Evolutionary conservation across 345 rosid genomes (phyloP), one percentile per base, ranked within the genome.

Genomic region (Eucalyptus cloeziana): DNA sequence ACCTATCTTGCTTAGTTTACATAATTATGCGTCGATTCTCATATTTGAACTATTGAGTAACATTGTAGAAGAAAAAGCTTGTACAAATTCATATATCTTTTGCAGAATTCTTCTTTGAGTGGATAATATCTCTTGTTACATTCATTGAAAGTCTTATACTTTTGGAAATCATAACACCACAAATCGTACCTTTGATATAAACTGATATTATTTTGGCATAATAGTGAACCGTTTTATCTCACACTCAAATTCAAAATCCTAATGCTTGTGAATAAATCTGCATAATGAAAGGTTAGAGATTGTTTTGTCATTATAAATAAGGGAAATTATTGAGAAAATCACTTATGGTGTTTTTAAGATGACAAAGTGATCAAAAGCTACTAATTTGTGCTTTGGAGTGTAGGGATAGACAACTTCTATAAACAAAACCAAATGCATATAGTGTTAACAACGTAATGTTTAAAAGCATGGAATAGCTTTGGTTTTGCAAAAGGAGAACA

Each of bases 381-480:
- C 15, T 30, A 5, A 62, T 30, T 2, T 58, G 4, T 14, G 76
- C 7, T 2, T 64, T 64, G 0, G 37, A 4, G 21, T 7, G 71
- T 1, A 2, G 5, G 25, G 19, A 64, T 10, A 64, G 0, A 64
- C 8, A 14, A n/a, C 37, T 1, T 64, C 19, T 16, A 30, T n/a
- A 14, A 13, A n/a, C 37, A n/a, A 64, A 13, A 2, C 76, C 16
- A 64, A 31, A n/a, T 64, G 17, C 76, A 64, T 14, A 8, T 6
- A 14, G 19, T 30, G 76, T 64, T n/a, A n/a, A 64, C 76, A 4
- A 13, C 76, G 7, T 14, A 13, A 64, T 10, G 5, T 30, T 64
- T n/a, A 64, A 64, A n/a, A n/a, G 76, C 76, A 64, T n/a, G 19
- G 37, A n/a, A n/a, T 13, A n/a, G 4, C 37, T 60, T 13, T 60